A percentile compares a stretch with the other conserved stretches of the same genome.
These are phyloP conservation scores for Tuber aestivum DNA, from an alignment of 495 filamentous ascomycete genomes.

Conservation along the genomic window DNA sequence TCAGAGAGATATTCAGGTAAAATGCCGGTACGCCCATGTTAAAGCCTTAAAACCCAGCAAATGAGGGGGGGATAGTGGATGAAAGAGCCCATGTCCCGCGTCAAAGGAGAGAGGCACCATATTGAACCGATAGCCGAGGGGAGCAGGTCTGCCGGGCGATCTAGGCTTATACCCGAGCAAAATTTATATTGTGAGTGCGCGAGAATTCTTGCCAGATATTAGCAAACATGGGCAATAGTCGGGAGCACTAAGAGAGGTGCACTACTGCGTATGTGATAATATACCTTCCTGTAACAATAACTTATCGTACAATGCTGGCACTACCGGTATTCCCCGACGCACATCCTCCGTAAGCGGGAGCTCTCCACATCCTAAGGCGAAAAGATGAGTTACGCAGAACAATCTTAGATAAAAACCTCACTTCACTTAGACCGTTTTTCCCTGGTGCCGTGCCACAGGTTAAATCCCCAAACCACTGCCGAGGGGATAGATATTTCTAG, in stretches of 20 bases:
- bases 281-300: too few relatives aligned
- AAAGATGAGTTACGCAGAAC: too few relatives aligned
- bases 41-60: neutral
- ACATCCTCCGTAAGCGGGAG: too few relatives aligned
- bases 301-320: too few relatives aligned
- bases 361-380: too few relatives aligned
- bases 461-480: too few relatives aligned
- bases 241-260: neutral
- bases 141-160: slow-evolving; percentile 8
- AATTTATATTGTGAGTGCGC: neutral
- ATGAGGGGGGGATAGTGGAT: neutral
- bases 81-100: slow-evolving; percentile 42
- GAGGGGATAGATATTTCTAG: too few relatives aligned
- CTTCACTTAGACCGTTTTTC: too few relatives aligned
- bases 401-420: too few relatives aligned
- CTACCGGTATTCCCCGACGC: too few relatives aligned
- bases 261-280: neutral
- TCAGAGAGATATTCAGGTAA: slow-evolving; percentile 30
- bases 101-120: slow-evolving; percentile 47
- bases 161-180: neutral
- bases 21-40: neutral
- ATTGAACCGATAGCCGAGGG: slow-evolving; percentile 50
- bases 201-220: neutral
- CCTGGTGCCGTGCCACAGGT: too few relatives aligned
- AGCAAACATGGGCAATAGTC: neutral